Conservation (phyloP, 495 filamentous ascomycete species). For the Penicillium verhagenii region DNA sequence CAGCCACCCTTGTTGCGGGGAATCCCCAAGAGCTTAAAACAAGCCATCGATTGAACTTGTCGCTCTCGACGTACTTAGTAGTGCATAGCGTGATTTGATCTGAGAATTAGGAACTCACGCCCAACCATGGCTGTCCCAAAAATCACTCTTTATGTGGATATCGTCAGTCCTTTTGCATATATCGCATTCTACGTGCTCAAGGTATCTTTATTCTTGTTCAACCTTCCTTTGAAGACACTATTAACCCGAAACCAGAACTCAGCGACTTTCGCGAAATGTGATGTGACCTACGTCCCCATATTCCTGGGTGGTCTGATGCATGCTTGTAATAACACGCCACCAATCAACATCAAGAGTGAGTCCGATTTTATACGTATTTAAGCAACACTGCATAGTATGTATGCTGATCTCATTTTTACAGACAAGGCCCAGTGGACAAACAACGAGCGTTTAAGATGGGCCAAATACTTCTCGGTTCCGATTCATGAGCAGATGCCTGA, state of each 20-base stretch:
- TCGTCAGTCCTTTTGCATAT: slow-evolving; percentile 70
- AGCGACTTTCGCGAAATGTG: slow-evolving; percentile 55
- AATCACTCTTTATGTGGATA: slow-evolving; percentile 66
- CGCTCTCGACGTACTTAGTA: background rate
- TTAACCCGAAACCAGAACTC: slow-evolving; percentile 48
- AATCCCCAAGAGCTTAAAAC: background rate
- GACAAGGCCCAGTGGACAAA: slow-evolving; percentile 69
- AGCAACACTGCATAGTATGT: too few relatives aligned
- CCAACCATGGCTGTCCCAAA: slow-evolving; percentile 50
- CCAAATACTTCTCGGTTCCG: slow-evolving; percentile 57
- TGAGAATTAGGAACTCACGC: background rate
- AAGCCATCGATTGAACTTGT: background rate
- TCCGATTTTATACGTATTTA: background rate
- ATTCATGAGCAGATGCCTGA: slow-evolving; percentile 49
- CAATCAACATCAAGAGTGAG: slow-evolving; percentile 67
- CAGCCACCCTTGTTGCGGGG: slow-evolving; percentile 4
- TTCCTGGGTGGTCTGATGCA: slow-evolving; percentile 71
- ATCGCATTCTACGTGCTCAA: slow-evolving; percentile 62
- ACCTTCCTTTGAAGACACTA: background rate
- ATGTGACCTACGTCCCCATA: slow-evolving; percentile 65
- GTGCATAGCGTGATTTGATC: background rate
- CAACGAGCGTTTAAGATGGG: slow-evolving; percentile 62
- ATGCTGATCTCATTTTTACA: slow-evolving; percentile 19
- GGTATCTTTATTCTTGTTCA: slow-evolving; percentile 34
- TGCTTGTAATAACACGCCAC: slow-evolving; percentile 59